phyloP scores from a whole-genome alignment of 2,329 filamentous ascomycete species.

The Aspergillus pseudoglaucus region DNA sequence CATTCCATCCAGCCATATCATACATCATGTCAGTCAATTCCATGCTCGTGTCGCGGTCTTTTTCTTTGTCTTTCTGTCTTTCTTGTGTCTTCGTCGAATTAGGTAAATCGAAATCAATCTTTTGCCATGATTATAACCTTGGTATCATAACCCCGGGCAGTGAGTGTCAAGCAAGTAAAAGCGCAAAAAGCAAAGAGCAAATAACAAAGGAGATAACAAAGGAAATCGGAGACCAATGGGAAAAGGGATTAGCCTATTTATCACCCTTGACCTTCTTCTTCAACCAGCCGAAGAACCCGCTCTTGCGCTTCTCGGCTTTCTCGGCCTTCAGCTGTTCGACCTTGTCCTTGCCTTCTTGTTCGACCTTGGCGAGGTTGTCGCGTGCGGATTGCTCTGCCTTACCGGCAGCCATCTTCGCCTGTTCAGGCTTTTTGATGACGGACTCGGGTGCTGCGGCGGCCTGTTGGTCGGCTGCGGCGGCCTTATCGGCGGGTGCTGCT shows the following conservation, averaged over 20 bases:
- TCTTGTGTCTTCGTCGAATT: too few species aligned
- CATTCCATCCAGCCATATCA: too few species aligned
- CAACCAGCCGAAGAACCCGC: conserved; percentile 21
- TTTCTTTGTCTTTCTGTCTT: too few species aligned
- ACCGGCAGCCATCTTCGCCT: conserved; percentile 3
- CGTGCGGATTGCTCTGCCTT: conserved; percentile 1
- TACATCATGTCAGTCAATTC: too few species aligned
- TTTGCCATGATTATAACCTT: too few species aligned
- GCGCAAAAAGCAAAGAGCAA: too few species aligned
- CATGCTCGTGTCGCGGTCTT: too few species aligned
- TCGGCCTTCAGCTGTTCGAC: conserved; percentile 5
- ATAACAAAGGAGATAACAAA: too few species aligned
- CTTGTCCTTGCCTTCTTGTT: conserved; percentile 9
- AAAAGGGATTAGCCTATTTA: not conserved
- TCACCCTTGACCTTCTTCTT: conserved; percentile 24
- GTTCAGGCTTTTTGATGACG: conserved; percentile 7
- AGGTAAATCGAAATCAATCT: too few species aligned
- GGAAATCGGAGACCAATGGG: too few species aligned
- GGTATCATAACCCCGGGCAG: too few species aligned
- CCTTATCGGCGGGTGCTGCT: not conserved
- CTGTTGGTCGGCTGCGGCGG: not conserved
- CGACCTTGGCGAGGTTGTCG: conserved; percentile 7
- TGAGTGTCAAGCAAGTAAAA: too few species aligned
- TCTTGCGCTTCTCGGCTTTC: conserved; percentile 20
- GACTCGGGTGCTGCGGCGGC: not conserved